Base-by-base conservation (phyloP, 768 basidiomycete genomes). In the Amanita pallidorosea region DNA sequence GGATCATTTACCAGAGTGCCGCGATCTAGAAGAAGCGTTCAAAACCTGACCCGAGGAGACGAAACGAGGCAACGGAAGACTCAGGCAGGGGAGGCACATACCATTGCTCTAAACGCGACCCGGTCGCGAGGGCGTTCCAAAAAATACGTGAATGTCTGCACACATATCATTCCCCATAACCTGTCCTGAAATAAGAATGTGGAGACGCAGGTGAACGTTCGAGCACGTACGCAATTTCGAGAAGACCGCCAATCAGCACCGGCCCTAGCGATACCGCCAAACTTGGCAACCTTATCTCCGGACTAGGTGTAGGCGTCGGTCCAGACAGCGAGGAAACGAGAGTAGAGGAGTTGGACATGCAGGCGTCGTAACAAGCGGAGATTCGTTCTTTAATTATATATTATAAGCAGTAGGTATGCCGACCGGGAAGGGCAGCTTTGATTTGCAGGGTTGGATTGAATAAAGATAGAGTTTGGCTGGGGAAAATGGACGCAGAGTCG, bases 111-210 rank as follows among this genome's bases (percentile, higher is more conserved):
- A 6, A 43, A 5, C 1, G 31, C 47, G 53, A 50, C 43, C 29
- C 54, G 58, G 57, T 76, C 74, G 5, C 60, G 60, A 1, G 62
- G 61, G 22, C 60, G 65, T 36, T 65, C 57, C 45, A 63, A 64
- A 54, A 74, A 80, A 60, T 77, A 81, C 13, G 71, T 66, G 53
- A 68, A 78, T 1, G 73, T 73, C 57, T 81, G 80, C 12, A 73
- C 65, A 53, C 72, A 78, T 7, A 76, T 79, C 5, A 80, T 61
- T 2, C 80, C 80, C 70, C 73, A 81, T 15, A 81, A 61, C 15
- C 79, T 81, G 49, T 8, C 7, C 29, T 1, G 35, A 51, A 31
- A 7, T 31, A 9, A 12, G 29, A 8, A 8, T 29, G 8, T 8
- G 7, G 29, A 9, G 29, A 27, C 25, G 2, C 29, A 2, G 29